These are phyloP conservation scores for Ambrosia artemisiifolia DNA, from an alignment of 129 eudicot genomes.

Conservation along the genomic window DNA sequence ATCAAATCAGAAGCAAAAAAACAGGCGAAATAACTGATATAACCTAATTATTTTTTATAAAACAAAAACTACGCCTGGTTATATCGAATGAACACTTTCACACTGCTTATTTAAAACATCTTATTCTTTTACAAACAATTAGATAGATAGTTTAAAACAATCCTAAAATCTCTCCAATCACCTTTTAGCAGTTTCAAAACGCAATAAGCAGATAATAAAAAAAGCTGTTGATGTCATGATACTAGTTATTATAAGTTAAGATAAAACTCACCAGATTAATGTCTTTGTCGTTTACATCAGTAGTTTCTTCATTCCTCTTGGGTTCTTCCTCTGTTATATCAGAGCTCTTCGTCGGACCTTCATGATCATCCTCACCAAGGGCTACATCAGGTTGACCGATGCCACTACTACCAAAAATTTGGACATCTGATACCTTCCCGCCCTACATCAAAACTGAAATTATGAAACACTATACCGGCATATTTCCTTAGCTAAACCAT, in stretches of 20 bases:
- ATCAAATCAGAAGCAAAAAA: no score
- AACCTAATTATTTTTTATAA: no score
- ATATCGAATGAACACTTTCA: no score
- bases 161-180: background rate
- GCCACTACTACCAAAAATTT: no score
- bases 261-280: background rate
- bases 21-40: no score
- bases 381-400: background rate
- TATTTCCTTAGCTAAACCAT: background rate
- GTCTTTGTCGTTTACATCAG: no score
- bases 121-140: background rate
- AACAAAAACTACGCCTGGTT: background rate
- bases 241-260: background rate
- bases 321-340: conserved; percentile 5
- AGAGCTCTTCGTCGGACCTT: background rate
- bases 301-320: background rate
- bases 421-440: no score
- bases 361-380: background rate
- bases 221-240: background rate
- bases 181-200: background rate
- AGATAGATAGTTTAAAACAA: no score
- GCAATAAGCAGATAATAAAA: background rate
- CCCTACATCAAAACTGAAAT: no score
- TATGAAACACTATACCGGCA: background rate
- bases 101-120: background rate